phyloP scores from a whole-genome alignment of 805 yeast species.

The Danielozyma ontarioensis region DNA sequence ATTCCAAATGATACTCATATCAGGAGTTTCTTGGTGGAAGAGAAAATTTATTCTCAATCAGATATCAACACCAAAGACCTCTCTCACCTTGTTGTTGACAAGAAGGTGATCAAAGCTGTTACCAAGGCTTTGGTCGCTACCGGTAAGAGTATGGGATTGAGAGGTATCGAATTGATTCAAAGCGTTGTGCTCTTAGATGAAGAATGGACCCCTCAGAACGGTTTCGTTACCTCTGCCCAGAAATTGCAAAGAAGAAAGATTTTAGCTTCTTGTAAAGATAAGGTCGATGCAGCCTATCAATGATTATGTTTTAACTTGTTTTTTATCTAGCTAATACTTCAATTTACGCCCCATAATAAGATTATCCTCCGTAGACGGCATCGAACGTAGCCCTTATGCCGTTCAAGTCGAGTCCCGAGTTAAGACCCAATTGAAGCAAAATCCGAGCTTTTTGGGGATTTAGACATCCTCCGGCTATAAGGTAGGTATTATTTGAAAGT shows the following conservation, averaged over 20 bases:
- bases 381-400: conserved; percentile 43
- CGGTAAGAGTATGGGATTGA: conserved; percentile 75
- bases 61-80: conserved; percentile 41
- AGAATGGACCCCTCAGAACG: conserved; percentile 98
- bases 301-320: neutral
- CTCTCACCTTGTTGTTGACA: conserved; percentile 50
- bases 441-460: conserved; percentile 64
- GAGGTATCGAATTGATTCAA: conserved; percentile 78
- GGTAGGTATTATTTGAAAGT: conserved; percentile 26
- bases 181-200: conserved; percentile 76
- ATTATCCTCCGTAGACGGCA: conserved; percentile 39
- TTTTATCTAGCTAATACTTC: neutral
- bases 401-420: conserved; percentile 29
- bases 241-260: conserved; percentile 93
- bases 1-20: conserved; percentile 72
- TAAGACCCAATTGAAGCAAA: conserved; percentile 51
- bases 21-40: conserved; percentile 49
- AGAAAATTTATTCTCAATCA: conserved; percentile 42
- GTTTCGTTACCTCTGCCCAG: conserved; percentile 91
- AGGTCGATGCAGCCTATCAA: conserved; percentile 61
- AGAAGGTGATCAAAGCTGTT: conserved; percentile 50
- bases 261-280: conserved; percentile 58
- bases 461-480: conserved; percentile 57
- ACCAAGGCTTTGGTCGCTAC: conserved; percentile 60
- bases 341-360: no score